Evolutionary conservation across 176 grass and related monocot species (phyloP), one percentile per base, ranked within the genome.

Genomic region (Paspalum notatum): DNA sequence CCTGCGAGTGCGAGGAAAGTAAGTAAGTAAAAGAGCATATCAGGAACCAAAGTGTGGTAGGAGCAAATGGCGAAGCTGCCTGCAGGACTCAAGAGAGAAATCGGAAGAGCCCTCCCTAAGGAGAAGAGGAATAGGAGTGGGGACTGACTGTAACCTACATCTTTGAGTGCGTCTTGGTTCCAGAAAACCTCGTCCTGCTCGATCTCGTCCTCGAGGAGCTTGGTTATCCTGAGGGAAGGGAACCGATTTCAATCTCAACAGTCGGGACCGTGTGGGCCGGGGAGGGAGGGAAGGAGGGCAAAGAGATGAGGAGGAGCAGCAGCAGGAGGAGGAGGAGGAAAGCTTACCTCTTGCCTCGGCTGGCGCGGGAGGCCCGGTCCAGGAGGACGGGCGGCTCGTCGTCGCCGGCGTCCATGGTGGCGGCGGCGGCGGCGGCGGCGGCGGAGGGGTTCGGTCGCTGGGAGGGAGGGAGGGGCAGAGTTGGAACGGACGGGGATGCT

Each of bases 301-400:
- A 32, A 32, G 32, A 32, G 32, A 32, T 32, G 32, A 1, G 1
- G 16, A 22, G 1, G 42, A 2, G 2, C 1, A 27, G 1, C 54
- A 0, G 43, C 4, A 20, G 5, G 12, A 15, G 9, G 8, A 0
- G 0, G 12, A 15, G 45, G 21, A 73, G 20, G 24, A 9, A 66
- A 84, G 65, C 88, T 88, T 69, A 98, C 95, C 95, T 93, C 85
- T 98, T 94, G 58, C 95, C 95, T 70, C 90, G 83, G 37, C 90
- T 89, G 21, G 60, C 40, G 74, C 95, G 95, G 70, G 92, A 13
- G 37, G 88, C 80, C 59, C 95, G 95, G 62, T 95, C 95, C 5
- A 98, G 90, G 17, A 98, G 90, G 61, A 86, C 48, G 7, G 43
- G 76, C 8, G 71, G 47, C 2, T 91, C 86, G 32, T 89, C 83